A percentile compares a stretch with the other conserved stretches of the same genome.
phyloP scores from a whole-genome alignment of 352 stramenopile species.

The Globisporangium nagaii region DNA sequence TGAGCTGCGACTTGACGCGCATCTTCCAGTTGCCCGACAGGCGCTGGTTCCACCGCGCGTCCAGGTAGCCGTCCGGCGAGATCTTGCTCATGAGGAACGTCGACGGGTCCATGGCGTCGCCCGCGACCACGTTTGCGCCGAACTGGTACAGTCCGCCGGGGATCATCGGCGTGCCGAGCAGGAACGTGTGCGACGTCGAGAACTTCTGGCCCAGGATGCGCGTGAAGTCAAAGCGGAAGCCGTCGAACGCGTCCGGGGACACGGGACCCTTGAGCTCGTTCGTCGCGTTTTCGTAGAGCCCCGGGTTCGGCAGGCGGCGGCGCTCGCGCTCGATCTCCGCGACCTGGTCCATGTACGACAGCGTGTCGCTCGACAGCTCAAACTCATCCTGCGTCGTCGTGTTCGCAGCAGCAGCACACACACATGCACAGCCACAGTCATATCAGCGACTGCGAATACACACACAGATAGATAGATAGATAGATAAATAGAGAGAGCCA shows the following conservation, averaged over 20 bases:
- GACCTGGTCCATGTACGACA: conserved; percentile 80
- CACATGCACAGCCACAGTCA: not conserved
- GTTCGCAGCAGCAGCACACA: not conserved
- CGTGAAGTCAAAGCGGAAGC: conserved; percentile 86
- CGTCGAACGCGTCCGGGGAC: conserved; percentile 78
- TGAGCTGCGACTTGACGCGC: conserved; percentile 82
- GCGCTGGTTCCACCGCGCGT: conserved; percentile 81
- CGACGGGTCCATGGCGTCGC: conserved; percentile 71
- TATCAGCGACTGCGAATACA: not conserved
- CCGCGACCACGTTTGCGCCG: conserved; percentile 73
- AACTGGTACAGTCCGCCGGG: conserved; percentile 83
- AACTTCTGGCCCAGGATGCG: conserved; percentile 75
- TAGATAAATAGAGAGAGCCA: not conserved
- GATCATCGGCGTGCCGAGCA: conserved; percentile 81
- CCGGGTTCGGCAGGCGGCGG: conserved; percentile 64
- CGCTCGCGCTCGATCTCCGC: conserved; percentile 77
- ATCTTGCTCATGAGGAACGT: conserved; percentile 86
- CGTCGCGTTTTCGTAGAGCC: conserved; percentile 79
- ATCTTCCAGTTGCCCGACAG: conserved; percentile 76
- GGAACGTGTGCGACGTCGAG: conserved; percentile 79
- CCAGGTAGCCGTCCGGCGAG: conserved; percentile 77
- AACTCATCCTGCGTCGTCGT: conserved; percentile 11
- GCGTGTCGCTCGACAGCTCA: conserved; percentile 35
- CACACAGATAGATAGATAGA: not conserved
- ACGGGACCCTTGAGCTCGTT: conserved; percentile 81